These are phyloP conservation scores for Holtermanniella nyarrowii DNA, from an alignment of 768 basidiomycete genomes.

Conservation along the genomic window DNA sequence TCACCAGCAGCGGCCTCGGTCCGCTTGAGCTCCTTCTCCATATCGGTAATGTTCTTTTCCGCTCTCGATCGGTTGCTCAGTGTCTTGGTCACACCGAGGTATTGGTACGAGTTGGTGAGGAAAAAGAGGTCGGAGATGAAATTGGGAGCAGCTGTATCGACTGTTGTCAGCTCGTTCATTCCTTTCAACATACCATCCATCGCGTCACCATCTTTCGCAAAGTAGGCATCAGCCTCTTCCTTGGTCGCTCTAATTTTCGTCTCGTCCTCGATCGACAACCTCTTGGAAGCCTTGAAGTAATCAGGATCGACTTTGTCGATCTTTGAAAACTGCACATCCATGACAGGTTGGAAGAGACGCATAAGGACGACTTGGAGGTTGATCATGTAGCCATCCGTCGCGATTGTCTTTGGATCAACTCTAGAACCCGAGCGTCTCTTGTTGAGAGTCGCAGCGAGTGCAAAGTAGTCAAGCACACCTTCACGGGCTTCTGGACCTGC, in stretches of 20 bases:
- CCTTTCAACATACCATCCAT: constrained; percentile 27
- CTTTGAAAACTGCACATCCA: constrained; percentile 83
- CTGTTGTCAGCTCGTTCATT: not conserved
- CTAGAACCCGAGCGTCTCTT: constrained; percentile 83
- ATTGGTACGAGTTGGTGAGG: constrained; percentile 72
- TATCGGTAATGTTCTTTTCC: constrained; percentile 45
- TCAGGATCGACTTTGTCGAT: constrained; percentile 81
- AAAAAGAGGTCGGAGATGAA: constrained; percentile 96
- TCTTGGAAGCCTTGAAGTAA: constrained; percentile 61
- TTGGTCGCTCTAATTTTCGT: constrained; percentile 88
- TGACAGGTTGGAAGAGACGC: constrained; percentile 84
- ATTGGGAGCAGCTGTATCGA: constrained; percentile 46
- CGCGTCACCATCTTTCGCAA: constrained; percentile 43
- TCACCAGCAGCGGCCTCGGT: constrained; percentile 59
- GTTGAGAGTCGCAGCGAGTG: constrained; percentile 63
- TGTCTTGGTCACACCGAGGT: constrained; percentile 76
- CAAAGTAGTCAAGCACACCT: constrained; percentile 71
- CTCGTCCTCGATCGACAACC: constrained; percentile 73
- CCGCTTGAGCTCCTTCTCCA: constrained; percentile 64
- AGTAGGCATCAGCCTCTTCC: constrained; percentile 72
- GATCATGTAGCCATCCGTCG: constrained; percentile 84
- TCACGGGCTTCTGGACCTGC: constrained; percentile 68
- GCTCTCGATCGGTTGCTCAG: constrained; percentile 57
- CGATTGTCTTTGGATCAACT: constrained; percentile 72
- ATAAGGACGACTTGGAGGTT: constrained; percentile 76